Base-by-base conservation (phyloP, 2,329 filamentous ascomycete species). In the Lasiodiplodia theobromae region DNA sequence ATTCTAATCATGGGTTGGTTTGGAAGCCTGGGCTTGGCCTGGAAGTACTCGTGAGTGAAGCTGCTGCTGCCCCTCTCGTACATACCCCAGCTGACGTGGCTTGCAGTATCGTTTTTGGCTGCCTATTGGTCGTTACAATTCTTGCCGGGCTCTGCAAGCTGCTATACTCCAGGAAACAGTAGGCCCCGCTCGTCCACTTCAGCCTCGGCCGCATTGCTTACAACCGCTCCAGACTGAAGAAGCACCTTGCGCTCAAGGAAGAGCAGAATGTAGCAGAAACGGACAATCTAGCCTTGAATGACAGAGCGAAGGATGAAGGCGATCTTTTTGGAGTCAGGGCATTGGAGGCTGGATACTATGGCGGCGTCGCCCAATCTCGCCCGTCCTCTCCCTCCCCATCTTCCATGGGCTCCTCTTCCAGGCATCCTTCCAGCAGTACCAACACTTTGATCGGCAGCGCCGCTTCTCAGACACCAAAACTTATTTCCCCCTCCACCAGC, bases 261-360 rank as follows among this genome's bases (percentile, higher is more conserved):
- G 69, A 77, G 5, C 75, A 77, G 60, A 70, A 69, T 25, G 72
- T 72, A 10, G 69, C 69, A n/a, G 77, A 70, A 57, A 76, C 80
- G 58, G 77, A 79, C 51, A 75, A 74, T 21, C 71, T 77, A 60
- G 77, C 78, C 64, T 69, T 80, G 52, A 78, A 77, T 67, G 73
- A 76, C 56, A 73, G 76, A 53, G 73, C 77, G 69, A 79, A 77
- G 72, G 78, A 80, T 69, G 77, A 80, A 67, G 78, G 78, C 18
- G 78, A 81, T 63, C 72, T 80, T 2, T 80, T 81, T 64, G 78
- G 78, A 57, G 73, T 80, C 53, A 77, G 79, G n/a, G 79, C 79
- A 68, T 77, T 81, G 40, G 79, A 81, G 71, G 78, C 79, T 47
- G 79, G 79, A n/a, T 81, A 78, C 72, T 80, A 74, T 62, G 79